Conservation (phyloP, 2,329 filamentous ascomycete genomes). For the Hyphodiscus sp. region DNA sequence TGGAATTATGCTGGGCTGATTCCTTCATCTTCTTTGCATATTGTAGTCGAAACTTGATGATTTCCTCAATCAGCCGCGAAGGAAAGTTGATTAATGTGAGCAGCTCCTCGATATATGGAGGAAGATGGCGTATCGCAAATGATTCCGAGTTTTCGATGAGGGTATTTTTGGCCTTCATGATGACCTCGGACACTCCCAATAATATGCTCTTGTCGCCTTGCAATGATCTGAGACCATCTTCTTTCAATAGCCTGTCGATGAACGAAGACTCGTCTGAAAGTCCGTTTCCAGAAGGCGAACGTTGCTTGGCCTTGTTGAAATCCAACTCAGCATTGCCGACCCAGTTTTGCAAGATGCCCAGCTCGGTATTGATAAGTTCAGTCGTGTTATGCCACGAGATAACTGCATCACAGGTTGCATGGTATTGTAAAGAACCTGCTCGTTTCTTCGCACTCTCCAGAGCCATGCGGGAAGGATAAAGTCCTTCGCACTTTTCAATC, state of each 20-base stretch:
- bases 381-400: slow-evolving; percentile 97
- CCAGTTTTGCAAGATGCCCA: slow-evolving; percentile 89
- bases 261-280: slow-evolving; percentile 89
- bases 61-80: slow-evolving; percentile 89
- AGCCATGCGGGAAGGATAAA: slow-evolving; percentile 75
- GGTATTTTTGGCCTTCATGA: slow-evolving; percentile 88
- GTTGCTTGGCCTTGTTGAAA: slow-evolving; percentile 69
- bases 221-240: slow-evolving; percentile 87
- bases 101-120: slow-evolving; percentile 93
- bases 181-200: slow-evolving; percentile 73
- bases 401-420: slow-evolving; percentile 79
- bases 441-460: slow-evolving; percentile 70
- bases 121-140: slow-evolving; percentile 84
- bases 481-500: slow-evolving; percentile 79
- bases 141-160: slow-evolving; percentile 78
- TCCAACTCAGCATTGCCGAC: slow-evolving; percentile 94
- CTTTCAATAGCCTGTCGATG: slow-evolving; percentile 88
- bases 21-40: slow-evolving; percentile 97
- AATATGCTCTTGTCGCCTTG: slow-evolving; percentile 87
- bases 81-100: slow-evolving; percentile 96
- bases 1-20: slow-evolving; percentile 79
- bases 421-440: slow-evolving; percentile 69
- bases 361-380: slow-evolving; percentile 89
- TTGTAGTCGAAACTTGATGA: slow-evolving; percentile 83
- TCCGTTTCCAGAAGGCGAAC: slow-evolving; percentile 62